A percentile compares a stretch with the other conserved stretches of the same genome.
phyloP scores from a whole-genome alignment of 345 rosid genomes.

The Alliaria petiolata region DNA sequence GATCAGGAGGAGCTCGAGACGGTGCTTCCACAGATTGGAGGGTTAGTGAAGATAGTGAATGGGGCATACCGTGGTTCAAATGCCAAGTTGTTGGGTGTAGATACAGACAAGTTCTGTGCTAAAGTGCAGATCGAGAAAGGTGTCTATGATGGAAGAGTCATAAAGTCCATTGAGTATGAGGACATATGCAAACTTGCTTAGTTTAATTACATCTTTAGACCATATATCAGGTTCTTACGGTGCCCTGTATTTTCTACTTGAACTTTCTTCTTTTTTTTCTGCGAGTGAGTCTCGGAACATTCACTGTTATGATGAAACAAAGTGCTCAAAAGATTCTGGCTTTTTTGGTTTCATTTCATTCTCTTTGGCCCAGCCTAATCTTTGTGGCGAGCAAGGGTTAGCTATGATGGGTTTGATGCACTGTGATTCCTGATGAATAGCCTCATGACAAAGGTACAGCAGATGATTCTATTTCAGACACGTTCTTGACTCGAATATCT shows the following conservation, averaged over 20 bases:
- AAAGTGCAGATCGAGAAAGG: conserved; percentile 93
- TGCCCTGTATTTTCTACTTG: neutral
- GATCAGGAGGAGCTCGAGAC: conserved; percentile 98
- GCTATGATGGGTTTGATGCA: conserved; percentile 9
- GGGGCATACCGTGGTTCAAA: conserved; percentile 82
- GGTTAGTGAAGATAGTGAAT: conserved; percentile 74
- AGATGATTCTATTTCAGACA: neutral
- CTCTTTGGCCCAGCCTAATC: neutral
- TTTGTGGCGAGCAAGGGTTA: neutral
- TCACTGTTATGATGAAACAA: neutral
- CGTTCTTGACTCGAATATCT: neutral
- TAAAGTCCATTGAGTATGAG: conserved; percentile 79
- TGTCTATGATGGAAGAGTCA: conserved; percentile 81
- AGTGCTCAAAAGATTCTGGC: neutral
- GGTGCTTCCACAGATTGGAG: conserved; percentile 84
- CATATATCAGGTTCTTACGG: neutral
- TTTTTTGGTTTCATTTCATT: conserved; percentile 9
- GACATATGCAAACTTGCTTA: conserved; percentile 77
- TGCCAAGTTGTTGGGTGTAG: conserved; percentile 74
- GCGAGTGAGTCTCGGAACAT: neutral
- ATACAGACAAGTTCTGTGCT: conserved; percentile 80
- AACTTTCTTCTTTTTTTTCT: neutral
- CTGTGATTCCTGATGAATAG: neutral
- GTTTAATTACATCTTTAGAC: conserved; percentile 23
- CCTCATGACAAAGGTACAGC: neutral